A percentile compares a stretch with the other conserved stretches of the same genome.
Evolutionary conservation across 2,329 filamentous ascomycete genomes (phyloP).

Genomic region (Geoglossum cookeanum): DNA sequence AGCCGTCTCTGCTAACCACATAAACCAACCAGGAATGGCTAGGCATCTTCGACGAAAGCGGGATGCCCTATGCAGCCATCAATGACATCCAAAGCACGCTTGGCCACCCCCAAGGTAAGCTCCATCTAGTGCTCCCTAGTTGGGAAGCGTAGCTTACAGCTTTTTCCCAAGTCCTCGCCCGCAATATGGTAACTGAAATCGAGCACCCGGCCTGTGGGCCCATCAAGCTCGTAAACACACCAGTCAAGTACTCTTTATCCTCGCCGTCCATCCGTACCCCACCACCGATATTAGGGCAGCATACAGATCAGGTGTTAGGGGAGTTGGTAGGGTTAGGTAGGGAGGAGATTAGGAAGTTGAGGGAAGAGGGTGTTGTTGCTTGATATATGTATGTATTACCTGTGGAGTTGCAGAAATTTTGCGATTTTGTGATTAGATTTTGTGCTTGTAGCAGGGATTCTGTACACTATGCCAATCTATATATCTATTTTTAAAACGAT

Average conservation of each 20-base stretch:
- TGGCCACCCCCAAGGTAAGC: slow-evolving; percentile 61
- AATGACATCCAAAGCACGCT: slow-evolving; percentile 81
- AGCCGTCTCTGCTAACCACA: neutral
- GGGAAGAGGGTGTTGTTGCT: slow-evolving; percentile 45
- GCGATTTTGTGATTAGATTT: neutral
- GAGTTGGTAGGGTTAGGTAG: slow-evolving; percentile 41
- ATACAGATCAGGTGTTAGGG: slow-evolving; percentile 59
- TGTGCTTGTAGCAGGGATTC: no score
- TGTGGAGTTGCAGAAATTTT: no score
- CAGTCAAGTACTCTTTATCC: slow-evolving; percentile 80
- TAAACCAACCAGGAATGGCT: slow-evolving; percentile 51
- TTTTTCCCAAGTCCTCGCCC: slow-evolving; percentile 35
- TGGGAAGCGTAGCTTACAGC: neutral
- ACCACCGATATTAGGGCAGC: slow-evolving; percentile 72
- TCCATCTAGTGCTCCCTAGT: neutral
- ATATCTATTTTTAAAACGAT: no score
- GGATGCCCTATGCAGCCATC: slow-evolving; percentile 85
- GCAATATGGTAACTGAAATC: slow-evolving; percentile 78
- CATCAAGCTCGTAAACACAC: slow-evolving; percentile 81
- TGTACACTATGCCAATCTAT: no score
- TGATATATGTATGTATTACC: neutral
- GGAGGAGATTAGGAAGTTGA: slow-evolving; percentile 41
- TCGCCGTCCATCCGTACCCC: slow-evolving; percentile 55
- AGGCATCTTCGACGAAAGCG: slow-evolving; percentile 66
- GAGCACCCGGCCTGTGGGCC: slow-evolving; percentile 68